Conservation (phyloP, 257 asterid species). For the Nicotiana tabacum region DNA sequence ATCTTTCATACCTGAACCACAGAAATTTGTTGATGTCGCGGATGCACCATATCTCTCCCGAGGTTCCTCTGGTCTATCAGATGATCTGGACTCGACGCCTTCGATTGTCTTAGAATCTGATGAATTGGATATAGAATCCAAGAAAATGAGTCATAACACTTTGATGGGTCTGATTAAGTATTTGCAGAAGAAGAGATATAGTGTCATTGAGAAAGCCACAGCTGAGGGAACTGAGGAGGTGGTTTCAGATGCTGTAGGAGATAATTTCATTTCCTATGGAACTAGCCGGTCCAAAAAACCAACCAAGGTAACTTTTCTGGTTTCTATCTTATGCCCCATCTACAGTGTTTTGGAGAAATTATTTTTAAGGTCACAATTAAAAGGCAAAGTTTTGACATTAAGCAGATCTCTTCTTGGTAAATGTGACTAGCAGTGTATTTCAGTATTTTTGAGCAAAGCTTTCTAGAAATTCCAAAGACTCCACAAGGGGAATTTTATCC, state of each 20-base stretch:
- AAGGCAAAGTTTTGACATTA: neutral
- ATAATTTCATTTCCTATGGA: constrained; percentile 61
- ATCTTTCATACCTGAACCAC: constrained; percentile 75
- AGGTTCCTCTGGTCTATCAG: constrained; percentile 85
- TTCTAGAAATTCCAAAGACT: neutral
- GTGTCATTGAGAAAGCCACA: constrained; percentile 85
- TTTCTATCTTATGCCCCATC: constrained; percentile 2
- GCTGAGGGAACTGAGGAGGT: constrained; percentile 98
- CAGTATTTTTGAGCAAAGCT: neutral
- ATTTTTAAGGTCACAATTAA: neutral
- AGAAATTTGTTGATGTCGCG: constrained; percentile 53
- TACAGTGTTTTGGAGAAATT: neutral
- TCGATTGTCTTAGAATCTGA: constrained; percentile 52
- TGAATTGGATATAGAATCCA: constrained; percentile 75
- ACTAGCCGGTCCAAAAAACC: constrained; percentile 56
- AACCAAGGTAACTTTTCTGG: constrained; percentile 47
- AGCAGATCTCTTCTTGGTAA: neutral
- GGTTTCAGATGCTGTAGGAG: constrained; percentile 94
- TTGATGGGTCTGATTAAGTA: constrained; percentile 95
- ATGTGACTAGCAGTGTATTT: neutral
- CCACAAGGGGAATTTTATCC: neutral
- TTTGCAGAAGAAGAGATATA: constrained; percentile 78
- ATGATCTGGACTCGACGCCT: constrained; percentile 65
- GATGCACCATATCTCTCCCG: constrained; percentile 66
- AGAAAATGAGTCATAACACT: constrained; percentile 90